Base-by-base conservation (phyloP, 179 eudicot species). In the Actinidia chinensis region DNA sequence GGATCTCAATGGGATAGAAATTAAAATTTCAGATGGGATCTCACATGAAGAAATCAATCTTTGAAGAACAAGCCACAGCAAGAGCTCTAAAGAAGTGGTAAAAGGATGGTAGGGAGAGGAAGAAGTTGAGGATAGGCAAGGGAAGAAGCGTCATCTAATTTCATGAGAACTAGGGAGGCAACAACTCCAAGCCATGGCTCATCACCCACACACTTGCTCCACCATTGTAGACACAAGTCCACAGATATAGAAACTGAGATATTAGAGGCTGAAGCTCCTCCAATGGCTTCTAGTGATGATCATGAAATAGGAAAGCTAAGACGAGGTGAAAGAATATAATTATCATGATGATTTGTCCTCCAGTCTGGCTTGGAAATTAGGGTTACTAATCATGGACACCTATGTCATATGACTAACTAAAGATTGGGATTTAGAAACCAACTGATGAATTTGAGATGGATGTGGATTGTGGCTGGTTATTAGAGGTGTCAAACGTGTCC, bases 31-130 rank as follows among this genome's bases (percentile, higher is more conserved):
- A 82, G 90, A 88, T 88, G 90, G 88, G 90, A 76, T 88, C 90
- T 5, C 81, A 85, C 75, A 85, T 88, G 86, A 88, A 86, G 86
- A 68, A 76, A 77, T 71, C 90, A 8, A 86, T 88, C 2, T 88
- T 88, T 11, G 88, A 88, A 56, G 90, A 88, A 36, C 90, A 88
- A 68, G n/a, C n/a, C n/a, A 88, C 87, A 3, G 71, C 88, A 8
- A 88, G 80, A 65, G 88, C 90, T 52, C 79, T 85, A 14, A 85
- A 74, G 82, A 88, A 86, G 71, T 88, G 90, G 90, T 82, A 74
- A 13, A 63, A 84, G 68, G 79, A 85, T 14, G 90, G 87, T 0
- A 82, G 77, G 58, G 82, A 82, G 15, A 80, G 82, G 79, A 85
- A 82, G 74, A 83, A 81, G 78, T 43, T 28, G 47, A 74, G 80